These are phyloP conservation scores for Termitomyces sp. DNA, from an alignment of 768 basidiomycete species.

Conservation along the genomic window DNA sequence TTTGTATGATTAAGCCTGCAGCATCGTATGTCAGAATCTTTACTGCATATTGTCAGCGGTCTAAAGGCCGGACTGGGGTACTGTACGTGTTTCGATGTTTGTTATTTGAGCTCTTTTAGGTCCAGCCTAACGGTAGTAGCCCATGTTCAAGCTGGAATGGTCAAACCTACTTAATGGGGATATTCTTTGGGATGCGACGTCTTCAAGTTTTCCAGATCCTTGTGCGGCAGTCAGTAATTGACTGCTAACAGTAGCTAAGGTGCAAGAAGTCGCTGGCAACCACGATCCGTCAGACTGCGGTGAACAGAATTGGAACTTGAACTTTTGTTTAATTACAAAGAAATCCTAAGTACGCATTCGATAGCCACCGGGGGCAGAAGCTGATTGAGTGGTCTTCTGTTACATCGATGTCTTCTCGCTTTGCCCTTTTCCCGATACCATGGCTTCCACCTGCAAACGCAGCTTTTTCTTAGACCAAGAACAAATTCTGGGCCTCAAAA, in stretches of 20 bases:
- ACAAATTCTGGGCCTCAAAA: constrained; percentile 35
- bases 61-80: constrained; percentile 26
- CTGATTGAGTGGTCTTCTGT: too few species aligned
- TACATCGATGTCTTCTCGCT: constrained; percentile 1
- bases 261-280: too few species aligned
- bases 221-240: too few species aligned
- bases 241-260: too few species aligned
- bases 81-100: constrained; percentile 22
- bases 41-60: not conserved
- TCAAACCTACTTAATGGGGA: too few species aligned
- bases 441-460: constrained; percentile 59
- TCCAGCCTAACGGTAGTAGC: constrained; percentile 43
- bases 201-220: too few species aligned
- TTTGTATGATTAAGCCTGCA: not conserved
- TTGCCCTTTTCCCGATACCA: constrained; percentile 63
- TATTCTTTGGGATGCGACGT: too few species aligned
- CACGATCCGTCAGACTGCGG: too few species aligned
- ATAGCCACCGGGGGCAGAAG: not conserved
- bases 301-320: too few species aligned
- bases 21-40: not conserved
- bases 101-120: constrained; percentile 22
- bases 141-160: too few species aligned
- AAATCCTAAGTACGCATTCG: too few species aligned
- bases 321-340: too few species aligned
- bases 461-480: constrained; percentile 45